Base-by-base conservation (phyloP, 352 stramenopile species). In the Phytopythium cucurbitacearum region DNA sequence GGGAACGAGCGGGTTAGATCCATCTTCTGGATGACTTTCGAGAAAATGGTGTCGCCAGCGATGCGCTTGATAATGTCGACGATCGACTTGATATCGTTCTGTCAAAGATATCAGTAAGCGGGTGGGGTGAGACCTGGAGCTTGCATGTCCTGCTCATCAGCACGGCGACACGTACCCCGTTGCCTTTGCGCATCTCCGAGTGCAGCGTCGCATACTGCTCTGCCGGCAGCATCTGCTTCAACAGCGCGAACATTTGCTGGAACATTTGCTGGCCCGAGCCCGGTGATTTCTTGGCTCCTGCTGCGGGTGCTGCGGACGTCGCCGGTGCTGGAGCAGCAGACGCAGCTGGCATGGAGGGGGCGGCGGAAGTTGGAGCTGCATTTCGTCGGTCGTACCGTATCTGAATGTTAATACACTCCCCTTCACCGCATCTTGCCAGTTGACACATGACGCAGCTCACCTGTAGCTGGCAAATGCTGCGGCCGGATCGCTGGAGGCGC, bases 41-140 rank as follows among this genome's bases (percentile, higher is more conserved):
- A 78, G 53, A 92, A 91, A 50, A 91, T 92, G 0, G 81, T 70
- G 54, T 92, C 81, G 45, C 85, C 85, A 0, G 79, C 75, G 52
- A 88, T 88, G 11, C 82, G 76, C 70, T 94, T 94, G 70, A 94
- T 89, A 53, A 91, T 91, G 42, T 94, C 85, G 40, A 92, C 74
- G 54, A 94, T 91, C 0, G 80, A 86, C 55, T 92, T 94, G 60
- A 92, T 87, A 53, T 94, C 82, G 13, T 91, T 92, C 78, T 89
- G 54, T 37, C 15, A 12, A 7, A 55, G 21, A 1, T 2, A 28
- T 28, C 21, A 2, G 21, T 28, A 2, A 28, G 2, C 21, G 21
- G 21, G 21, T 28, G 21, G 21, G 21, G 21, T 28, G 21, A 28
- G 21, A 28, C 21, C 2, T 28, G 21, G 21, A 28, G 21, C 21